Evolutionary conservation across 139 green algal genomes (phyloP).

Genomic region (Tetradesmus lagerheimii): DNA sequence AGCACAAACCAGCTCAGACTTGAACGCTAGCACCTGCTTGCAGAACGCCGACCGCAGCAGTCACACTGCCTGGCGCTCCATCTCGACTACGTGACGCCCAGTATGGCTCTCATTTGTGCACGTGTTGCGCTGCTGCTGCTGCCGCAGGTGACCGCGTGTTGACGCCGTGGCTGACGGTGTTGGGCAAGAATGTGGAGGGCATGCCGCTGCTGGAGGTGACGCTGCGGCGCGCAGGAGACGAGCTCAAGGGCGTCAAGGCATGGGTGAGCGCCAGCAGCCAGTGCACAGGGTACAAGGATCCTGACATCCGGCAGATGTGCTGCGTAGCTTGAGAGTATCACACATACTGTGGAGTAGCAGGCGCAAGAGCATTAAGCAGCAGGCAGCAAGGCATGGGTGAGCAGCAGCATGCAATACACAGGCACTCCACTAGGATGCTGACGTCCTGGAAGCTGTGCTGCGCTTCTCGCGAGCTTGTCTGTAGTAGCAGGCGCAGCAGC

Average conservation of each 20-base stretch:
- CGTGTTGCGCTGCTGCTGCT: background rate
- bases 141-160: slow-evolving; percentile 66
- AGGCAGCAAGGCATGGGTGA: too few relatives aligned
- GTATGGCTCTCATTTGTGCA: background rate
- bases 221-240: slow-evolving; percentile 64
- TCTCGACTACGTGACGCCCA: too few relatives aligned
- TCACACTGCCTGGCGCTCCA: background rate
- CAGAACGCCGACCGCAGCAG: background rate
- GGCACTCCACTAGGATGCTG: too few relatives aligned
- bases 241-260: slow-evolving; percentile 63
- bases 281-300: background rate
- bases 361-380: too few relatives aligned
- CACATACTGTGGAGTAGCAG: too few relatives aligned
- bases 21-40: background rate
- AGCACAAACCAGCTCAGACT: background rate
- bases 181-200: slow-evolving; percentile 60
- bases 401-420: too few relatives aligned
- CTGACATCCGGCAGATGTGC: too few relatives aligned
- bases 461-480: too few relatives aligned
- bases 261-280: slow-evolving; percentile 46
- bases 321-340: too few relatives aligned
- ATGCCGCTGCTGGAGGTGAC: slow-evolving; percentile 72
- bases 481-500: too few relatives aligned
- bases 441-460: too few relatives aligned
- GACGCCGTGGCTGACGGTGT: slow-evolving; percentile 77